Evolutionary conservation across 768 basidiomycete genomes (phyloP), one percentile per base, ranked within the genome.

Genomic region (Suillus plorans): DNA sequence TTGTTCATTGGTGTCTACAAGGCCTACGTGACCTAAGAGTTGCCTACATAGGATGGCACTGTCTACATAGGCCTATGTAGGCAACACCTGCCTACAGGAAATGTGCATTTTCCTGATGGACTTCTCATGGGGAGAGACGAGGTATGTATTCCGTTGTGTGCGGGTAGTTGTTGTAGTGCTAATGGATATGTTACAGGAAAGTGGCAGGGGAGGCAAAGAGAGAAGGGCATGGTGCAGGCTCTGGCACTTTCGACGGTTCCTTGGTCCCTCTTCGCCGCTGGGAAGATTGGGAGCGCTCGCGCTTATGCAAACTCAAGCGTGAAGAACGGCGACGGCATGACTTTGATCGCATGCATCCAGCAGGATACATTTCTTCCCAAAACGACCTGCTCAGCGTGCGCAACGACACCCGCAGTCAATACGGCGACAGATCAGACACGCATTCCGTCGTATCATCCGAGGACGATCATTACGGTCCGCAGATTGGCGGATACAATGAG

Each of bases 251-350:
- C 55, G 81, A 81, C 60, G 86, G 84, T 6, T 76, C 82, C 49
- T 86, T 85, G 0, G 86, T 99, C 20, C 95, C 97, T 0, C 79
- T 99, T 73, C 87, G 97, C n/a, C 85, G 97, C 59, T 99, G 97
- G 97, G 97, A 99, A 78, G 97, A 99, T 71, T 99, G 97, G 97
- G 97, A 99, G 73, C 87, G 95, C 28, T 97, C 95, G 31, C 85
- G 97, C 52, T 82, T 99, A 56, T 90, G 97, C 60, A 99, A 98
- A 78, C 67, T 97, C 37, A 88, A 86, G 66, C 88, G 97, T 2
- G 96, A 97, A 71, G 93, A 95, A 70, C 84, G 89, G 68, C 82
- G 94, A 63, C 80, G 90, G 64, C 82, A 81, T 71, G 95, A 98
- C 8, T 84, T 97, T 69, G 95, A 95, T 71, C 86, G 92, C 50